phyloP scores from a whole-genome alignment of 176 grass and related monocot species.

The Chloris gayana region DNA sequence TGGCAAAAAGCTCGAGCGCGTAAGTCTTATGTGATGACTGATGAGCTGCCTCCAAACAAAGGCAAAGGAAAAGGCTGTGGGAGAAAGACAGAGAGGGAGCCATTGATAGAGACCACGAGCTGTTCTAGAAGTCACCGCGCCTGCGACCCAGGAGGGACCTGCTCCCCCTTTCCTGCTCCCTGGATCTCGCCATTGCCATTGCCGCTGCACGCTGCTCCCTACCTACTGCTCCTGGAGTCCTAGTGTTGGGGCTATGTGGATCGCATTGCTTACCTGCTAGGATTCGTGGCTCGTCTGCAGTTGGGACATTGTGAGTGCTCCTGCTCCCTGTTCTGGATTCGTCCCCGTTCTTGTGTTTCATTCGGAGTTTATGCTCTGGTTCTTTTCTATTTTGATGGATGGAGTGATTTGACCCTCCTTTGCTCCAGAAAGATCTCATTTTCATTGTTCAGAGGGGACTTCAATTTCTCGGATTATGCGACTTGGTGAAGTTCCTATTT shows the following conservation, averaged over 20 bases:
- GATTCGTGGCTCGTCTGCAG: neutral
- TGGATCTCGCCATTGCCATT: conserved; percentile 59
- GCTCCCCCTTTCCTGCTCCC: conserved; percentile 26
- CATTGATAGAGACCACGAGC: conserved; percentile 72
- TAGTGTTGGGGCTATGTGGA: conserved; percentile 14
- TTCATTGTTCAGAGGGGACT: neutral
- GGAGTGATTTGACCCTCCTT: conserved; percentile 6
- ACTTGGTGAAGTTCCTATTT: neutral
- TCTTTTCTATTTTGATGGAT: conserved; percentile 20
- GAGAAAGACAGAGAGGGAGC: neutral
- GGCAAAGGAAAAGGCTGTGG: conserved; percentile 3
- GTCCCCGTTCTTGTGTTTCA: neutral
- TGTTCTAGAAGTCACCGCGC: conserved; percentile 56
- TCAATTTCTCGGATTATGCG: neutral
- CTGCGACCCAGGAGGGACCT: conserved; percentile 38
- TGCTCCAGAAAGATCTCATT: conserved; percentile 30
- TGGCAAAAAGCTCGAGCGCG: conserved; percentile 45
- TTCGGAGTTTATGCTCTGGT: neutral
- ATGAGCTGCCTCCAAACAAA: conserved; percentile 45
- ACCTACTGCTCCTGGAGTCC: conserved; percentile 31
- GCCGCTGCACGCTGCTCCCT: conserved; percentile 37
- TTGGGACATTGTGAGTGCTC: conserved; percentile 40
- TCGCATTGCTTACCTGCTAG: conserved; percentile 28
- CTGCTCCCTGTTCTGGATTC: conserved; percentile 12
- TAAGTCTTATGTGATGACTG: conserved; percentile 13